A percentile compares a stretch with the other conserved stretches of the same genome.
Evolutionary conservation across 129 eudicot species (phyloP).

Genomic region (Silybum marianum): DNA sequence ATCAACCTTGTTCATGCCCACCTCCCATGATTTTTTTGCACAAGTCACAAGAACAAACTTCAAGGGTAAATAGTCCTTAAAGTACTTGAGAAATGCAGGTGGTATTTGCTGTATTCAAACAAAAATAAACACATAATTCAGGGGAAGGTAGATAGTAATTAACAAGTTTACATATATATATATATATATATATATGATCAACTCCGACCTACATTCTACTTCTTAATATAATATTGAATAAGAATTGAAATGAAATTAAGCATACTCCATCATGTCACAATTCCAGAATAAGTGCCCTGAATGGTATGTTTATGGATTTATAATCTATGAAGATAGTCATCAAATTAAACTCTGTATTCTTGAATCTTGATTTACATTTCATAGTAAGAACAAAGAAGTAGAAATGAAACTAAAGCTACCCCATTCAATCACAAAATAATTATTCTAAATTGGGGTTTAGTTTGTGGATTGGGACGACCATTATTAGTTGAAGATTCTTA

Average conservation of each 20-base stretch:
- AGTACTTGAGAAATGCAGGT: conserved; percentile 41
- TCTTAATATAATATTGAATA: too few relatives aligned
- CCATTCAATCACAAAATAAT: background rate
- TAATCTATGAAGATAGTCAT: background rate
- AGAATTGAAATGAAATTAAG: background rate
- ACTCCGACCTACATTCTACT: background rate
- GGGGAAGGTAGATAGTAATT: background rate
- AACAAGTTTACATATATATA: too few relatives aligned
- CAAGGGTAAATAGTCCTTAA: conserved; percentile 22
- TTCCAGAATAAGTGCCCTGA: background rate
- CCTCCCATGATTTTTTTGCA: conserved; percentile 36
- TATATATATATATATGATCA: too few relatives aligned
- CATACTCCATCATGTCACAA: background rate
- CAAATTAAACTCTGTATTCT: background rate
- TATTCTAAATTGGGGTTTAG: too few relatives aligned
- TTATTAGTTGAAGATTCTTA: too few relatives aligned
- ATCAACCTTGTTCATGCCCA: conserved; percentile 27
- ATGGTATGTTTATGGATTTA: background rate
- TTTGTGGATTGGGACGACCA: too few relatives aligned
- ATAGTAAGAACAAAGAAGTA: background rate
- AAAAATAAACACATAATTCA: background rate
- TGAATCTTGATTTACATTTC: background rate
- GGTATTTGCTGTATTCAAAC: conserved; percentile 34
- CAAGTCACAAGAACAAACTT: conserved; percentile 24
- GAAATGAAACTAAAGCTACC: background rate